Conservation (phyloP, 768 basidiomycete species). For the Russula abietina region DNA sequence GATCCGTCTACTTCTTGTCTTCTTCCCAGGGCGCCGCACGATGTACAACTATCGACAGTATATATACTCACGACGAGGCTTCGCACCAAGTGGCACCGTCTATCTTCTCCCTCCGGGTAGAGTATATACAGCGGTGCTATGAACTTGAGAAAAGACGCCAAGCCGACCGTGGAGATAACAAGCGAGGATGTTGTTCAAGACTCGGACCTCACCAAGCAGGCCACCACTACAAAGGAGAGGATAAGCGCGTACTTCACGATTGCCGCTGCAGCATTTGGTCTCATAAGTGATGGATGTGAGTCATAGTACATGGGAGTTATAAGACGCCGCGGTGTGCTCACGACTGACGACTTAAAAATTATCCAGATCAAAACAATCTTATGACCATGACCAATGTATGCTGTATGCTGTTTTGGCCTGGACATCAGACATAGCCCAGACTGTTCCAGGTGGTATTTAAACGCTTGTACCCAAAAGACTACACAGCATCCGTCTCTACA, state of each 20-base stretch:
- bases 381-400: constrained; percentile 64
- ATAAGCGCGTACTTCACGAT: constrained; percentile 61
- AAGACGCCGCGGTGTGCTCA: not conserved
- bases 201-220: constrained; percentile 2
- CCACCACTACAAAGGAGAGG: constrained; percentile 30
- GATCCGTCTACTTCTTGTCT: constrained; percentile 4
- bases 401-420: not conserved
- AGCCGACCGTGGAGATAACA: not conserved
- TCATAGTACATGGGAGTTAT: constrained; percentile 6
- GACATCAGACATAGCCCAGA: constrained; percentile 18
- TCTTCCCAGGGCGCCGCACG: not conserved
- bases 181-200: constrained; percentile 8
- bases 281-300: constrained; percentile 59
- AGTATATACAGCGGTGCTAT: not conserved
- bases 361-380: constrained; percentile 58
- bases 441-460: constrained; percentile 53
- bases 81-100: not conserved
- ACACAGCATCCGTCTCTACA: constrained; percentile 57
- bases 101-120: constrained; percentile 4
- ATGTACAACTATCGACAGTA: not conserved
- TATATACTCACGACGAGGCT: constrained; percentile 8
- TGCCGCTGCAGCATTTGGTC: constrained; percentile 54
- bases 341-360: constrained; percentile 5
- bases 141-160: not conserved
- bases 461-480: constrained; percentile 54